Percentiles rank a stretch among this genome's conserved stretches.
phyloP scores from a whole-genome alignment of 768 basidiomycete genomes.

The Pleurotus tuber-regium region DNA sequence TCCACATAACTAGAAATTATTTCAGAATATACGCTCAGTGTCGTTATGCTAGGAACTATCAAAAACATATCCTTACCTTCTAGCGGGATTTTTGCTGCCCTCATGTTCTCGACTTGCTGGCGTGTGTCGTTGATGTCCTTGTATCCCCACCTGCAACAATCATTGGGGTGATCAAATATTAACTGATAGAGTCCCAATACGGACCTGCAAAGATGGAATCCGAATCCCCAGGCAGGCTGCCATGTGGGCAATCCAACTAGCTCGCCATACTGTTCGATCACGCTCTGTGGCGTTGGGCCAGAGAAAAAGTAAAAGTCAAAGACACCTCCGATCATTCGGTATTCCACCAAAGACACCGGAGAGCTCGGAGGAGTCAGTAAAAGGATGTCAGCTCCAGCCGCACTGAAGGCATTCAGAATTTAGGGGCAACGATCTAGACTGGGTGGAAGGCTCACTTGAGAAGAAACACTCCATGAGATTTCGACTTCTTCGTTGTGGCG shows the following conservation, averaged over 20 bases:
- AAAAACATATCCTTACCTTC: conserved; percentile 49
- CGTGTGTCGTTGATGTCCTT: conserved; percentile 52
- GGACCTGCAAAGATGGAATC: conserved; percentile 60
- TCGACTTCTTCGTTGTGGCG: conserved; percentile 42
- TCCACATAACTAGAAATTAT: conserved; percentile 63
- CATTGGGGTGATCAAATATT: not conserved
- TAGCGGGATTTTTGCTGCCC: conserved; percentile 70
- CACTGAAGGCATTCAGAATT: conserved; percentile 30
- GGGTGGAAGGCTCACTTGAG: conserved; percentile 42
- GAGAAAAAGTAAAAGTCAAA: conserved; percentile 80
- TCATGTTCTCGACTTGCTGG: conserved; percentile 51
- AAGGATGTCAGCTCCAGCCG: conserved; percentile 70
- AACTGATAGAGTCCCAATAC: conserved; percentile 16
- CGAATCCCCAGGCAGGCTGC: conserved; percentile 63
- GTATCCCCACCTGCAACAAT: conserved; percentile 38
- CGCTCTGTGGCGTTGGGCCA: conserved; percentile 46
- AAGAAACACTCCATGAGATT: conserved; percentile 76
- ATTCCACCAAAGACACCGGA: conserved; percentile 62
- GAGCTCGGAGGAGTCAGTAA: conserved; percentile 57
- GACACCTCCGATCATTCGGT: conserved; percentile 71
- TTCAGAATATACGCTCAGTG: too few relatives aligned
- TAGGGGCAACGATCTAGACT: not conserved
- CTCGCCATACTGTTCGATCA: conserved; percentile 55
- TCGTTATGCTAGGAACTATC: too few relatives aligned
- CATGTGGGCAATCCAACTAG: conserved; percentile 54